Conservation (phyloP, 2,329 filamentous ascomycete genomes). For the Xylaria arbuscula region DNA sequence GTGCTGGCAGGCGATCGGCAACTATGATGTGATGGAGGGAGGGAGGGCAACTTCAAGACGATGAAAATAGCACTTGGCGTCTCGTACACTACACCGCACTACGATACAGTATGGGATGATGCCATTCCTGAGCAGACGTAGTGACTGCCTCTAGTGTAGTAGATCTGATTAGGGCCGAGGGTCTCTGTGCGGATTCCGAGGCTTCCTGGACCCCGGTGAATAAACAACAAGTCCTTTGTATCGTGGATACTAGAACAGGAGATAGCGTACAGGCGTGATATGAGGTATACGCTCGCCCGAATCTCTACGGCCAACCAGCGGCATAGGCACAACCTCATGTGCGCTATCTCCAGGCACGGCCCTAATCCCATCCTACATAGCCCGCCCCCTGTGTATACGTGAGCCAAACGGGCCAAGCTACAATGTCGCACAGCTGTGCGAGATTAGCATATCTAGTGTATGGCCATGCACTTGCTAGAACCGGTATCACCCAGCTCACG, state of each 20-base stretch:
- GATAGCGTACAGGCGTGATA: not conserved
- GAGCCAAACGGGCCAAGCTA: conserved; percentile 28
- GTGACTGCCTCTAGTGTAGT: not conserved
- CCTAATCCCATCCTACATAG: conserved; percentile 22
- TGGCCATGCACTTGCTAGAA: conserved; percentile 29
- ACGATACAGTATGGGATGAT: conserved; percentile 2
- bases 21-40: conserved; percentile 28
- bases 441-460: conserved; percentile 33
- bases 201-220: conserved; percentile 30
- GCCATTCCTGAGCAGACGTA: conserved; percentile 1
- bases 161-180: conserved; percentile 23
- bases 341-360: conserved; percentile 14
- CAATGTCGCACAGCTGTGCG: conserved; percentile 34
- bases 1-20: conserved; percentile 22
- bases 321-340: not conserved
- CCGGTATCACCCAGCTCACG: conserved; percentile 18
- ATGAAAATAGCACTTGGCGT: conserved; percentile 11
- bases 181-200: conserved; percentile 24
- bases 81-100: conserved; percentile 1
- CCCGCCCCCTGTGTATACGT: conserved; percentile 14
- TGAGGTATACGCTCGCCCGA: not conserved
- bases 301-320: not conserved
- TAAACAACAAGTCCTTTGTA: conserved; percentile 1
- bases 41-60: not conserved
- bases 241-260: not conserved